Base-by-base conservation (phyloP, 371 early-diverging fungal genomes). In the Mucor mucedo region DNA sequence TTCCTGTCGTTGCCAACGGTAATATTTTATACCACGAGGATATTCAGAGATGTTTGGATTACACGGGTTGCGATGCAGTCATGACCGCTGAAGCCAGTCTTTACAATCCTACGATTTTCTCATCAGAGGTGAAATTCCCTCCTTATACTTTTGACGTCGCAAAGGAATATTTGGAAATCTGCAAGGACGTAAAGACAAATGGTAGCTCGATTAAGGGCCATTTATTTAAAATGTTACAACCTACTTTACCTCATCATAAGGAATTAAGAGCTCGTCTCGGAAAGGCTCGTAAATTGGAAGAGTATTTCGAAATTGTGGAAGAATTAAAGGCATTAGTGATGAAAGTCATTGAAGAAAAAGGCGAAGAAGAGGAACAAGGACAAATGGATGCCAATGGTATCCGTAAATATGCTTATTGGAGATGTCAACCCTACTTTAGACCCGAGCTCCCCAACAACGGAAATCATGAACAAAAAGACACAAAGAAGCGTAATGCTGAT, bases 1-100 rank as follows among this genome's bases (percentile, higher is more conserved):
- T 99, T 4, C 99, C 99, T 2, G 98, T 99, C 1, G 85, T 98
- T 74, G 95, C 98, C 52, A 99, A 99, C 75, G 99, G 99, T 33
- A 98, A 98, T 63, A 97, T 99, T 48, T 70, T 98, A 44, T 95
- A 95, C 66, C 76, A 81, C 52, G 92, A 94, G 59, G 98, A 99
- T 70, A 77, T 98, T 28, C 84, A 92, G 58, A 78, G 83, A 3
- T 98, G 99, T 69, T 55, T 99, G n/a, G 89, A 93, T 5, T 77
- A 81, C 49, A 99, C 99, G 8, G 93, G 93, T 48, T 92, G 85
- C 35, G 97, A 95, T 65, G 99, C 98, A 40, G 96, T 99, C 58
- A 99, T 99, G 99, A 85, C 93, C 0, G 93, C 93, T 5, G 97
- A 98, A 76, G 94, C 93, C 0, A 91, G 88, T 68, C 83, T 98